phyloP scores from a whole-genome alignment of 2,329 filamentous ascomycete species.

The Diplocarpon rosae region DNA sequence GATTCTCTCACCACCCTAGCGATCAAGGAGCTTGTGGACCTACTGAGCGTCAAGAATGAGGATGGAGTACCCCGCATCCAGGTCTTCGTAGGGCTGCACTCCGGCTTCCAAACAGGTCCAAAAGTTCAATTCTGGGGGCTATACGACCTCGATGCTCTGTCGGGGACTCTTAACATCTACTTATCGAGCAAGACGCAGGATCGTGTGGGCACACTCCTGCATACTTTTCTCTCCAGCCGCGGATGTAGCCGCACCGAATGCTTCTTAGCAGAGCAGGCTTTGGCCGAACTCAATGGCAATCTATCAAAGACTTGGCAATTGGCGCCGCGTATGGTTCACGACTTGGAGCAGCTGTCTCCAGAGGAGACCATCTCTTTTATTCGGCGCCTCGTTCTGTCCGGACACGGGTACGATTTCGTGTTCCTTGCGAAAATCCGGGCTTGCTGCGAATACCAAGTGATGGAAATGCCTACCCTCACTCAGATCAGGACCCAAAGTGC shows the following conservation, averaged over 20 bases:
- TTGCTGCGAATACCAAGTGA: constrained; percentile 3
- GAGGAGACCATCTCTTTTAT: constrained; percentile 1
- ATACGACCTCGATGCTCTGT: not conserved
- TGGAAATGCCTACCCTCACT: constrained; percentile 14
- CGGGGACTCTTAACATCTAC: not conserved
- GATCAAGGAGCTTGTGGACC: constrained; percentile 10
- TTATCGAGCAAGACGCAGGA: constrained; percentile 1
- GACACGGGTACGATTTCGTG: not conserved
- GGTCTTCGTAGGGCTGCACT: constrained; percentile 2
- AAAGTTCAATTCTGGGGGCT: constrained; percentile 4
- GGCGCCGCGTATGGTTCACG: not conserved
- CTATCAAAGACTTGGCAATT: not conserved
- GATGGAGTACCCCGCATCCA: constrained; percentile 24
- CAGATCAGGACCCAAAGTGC: constrained; percentile 32
- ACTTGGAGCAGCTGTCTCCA: constrained; percentile 2
- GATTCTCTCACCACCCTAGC: not conserved
- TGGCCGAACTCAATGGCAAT: not conserved
- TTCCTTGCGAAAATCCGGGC: not conserved
- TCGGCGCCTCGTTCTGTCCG: not conserved
- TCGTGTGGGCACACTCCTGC: not conserved
- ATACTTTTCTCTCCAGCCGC: constrained; percentile 4
- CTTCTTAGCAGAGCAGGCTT: not conserved
- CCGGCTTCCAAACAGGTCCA: not conserved
- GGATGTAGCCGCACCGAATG: constrained; percentile 1
- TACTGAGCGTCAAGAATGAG: constrained; percentile 4